Percentiles rank a stretch among this genome's conserved stretches.
These are phyloP conservation scores for Fusarium piperis DNA, from an alignment of 2,329 filamentous ascomycete species.

Conservation along the genomic window DNA sequence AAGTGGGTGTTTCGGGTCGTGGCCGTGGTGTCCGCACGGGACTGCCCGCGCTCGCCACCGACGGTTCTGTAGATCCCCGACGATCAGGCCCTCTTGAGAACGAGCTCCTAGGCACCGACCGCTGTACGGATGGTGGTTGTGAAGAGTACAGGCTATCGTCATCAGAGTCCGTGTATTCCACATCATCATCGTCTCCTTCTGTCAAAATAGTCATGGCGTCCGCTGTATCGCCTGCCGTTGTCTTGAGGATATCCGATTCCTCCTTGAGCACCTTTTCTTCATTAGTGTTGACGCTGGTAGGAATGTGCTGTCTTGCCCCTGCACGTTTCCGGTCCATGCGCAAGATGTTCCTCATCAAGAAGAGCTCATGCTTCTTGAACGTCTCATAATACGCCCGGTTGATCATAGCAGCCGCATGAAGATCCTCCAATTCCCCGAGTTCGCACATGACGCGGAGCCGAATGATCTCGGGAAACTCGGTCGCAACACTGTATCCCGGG, in stretches of 20 bases:
- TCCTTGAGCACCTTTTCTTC: constrained; percentile 49
- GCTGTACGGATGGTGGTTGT: constrained; percentile 23
- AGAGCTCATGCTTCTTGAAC: constrained; percentile 56
- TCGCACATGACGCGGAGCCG: constrained; percentile 53
- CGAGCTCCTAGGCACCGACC: constrained; percentile 25
- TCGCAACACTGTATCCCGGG: constrained; percentile 45
- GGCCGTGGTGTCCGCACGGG: constrained; percentile 30
- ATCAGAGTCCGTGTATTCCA: constrained; percentile 37
- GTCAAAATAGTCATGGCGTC: constrained; percentile 46
- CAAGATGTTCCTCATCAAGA: constrained; percentile 50
- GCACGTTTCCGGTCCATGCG: constrained; percentile 42
- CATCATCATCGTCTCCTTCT: constrained; percentile 41
- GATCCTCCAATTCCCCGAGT: constrained; percentile 53
- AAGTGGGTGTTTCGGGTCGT: constrained; percentile 31
- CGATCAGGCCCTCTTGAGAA: constrained; percentile 14
- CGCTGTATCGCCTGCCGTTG: constrained; percentile 38
- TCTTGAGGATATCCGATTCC: constrained; percentile 46
- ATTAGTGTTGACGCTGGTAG: constrained; percentile 38
- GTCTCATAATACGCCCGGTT: constrained; percentile 56
- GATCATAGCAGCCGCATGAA: constrained; percentile 54
- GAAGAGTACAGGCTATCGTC: constrained; percentile 38
- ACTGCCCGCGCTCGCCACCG: constrained; percentile 25
- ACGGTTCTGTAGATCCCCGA: constrained; percentile 25
- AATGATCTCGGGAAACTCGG: constrained; percentile 49
- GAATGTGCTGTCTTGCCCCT: constrained; percentile 27